phyloP scores from a whole-genome alignment of 2,329 filamentous ascomycete species.

The Venturia asperata region DNA sequence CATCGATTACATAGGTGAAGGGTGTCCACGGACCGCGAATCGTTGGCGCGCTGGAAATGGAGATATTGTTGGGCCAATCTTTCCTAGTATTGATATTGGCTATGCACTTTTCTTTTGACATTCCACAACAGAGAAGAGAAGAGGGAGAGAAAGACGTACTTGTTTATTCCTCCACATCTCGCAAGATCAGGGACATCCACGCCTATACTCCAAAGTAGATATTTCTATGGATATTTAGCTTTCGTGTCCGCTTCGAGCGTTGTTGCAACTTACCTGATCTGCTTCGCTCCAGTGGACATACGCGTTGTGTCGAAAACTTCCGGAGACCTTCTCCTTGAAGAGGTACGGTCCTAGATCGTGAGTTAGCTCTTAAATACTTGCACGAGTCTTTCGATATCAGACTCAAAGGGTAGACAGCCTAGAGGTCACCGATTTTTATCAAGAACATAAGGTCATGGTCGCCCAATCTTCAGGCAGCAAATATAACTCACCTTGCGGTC shows the following conservation, averaged over 20 bases:
- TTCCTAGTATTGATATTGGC: not conserved
- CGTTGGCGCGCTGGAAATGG: not conserved
- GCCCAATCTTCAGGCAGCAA: too few species aligned
- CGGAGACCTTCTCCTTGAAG: not conserved
- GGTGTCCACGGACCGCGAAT: not conserved
- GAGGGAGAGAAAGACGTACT: not conserved
- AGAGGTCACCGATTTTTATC: too few species aligned
- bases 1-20: not conserved
- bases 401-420: too few species aligned
- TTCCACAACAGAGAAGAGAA: not conserved
- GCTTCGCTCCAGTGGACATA: not conserved
- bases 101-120: not conserved
- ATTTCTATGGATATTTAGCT: not conserved
- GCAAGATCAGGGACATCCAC: not conserved
- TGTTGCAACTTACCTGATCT: not conserved
- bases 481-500: not conserved
- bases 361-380: too few species aligned
- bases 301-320: not conserved
- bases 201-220: not conserved
- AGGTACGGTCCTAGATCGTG: not conserved
- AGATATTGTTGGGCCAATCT: not conserved
- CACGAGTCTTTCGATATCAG: too few species aligned
- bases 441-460: too few species aligned
- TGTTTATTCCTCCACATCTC: not conserved
- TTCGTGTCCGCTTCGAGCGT: not conserved